phyloP scores from a whole-genome alignment of 371 early-diverging fungal species.

The Hamiltosporidium magnivora region DNA sequence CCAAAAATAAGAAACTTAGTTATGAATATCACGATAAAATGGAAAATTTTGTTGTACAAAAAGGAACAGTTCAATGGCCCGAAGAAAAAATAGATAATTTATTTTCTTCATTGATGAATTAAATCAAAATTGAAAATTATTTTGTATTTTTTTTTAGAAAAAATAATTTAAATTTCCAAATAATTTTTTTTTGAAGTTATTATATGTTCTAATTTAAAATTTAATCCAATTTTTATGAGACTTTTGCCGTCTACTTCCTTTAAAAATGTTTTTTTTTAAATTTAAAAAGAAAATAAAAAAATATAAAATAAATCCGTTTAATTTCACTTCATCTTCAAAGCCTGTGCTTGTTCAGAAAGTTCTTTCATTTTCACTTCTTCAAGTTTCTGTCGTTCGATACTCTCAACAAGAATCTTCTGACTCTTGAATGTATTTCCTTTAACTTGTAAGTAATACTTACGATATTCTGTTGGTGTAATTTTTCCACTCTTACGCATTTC shows the following conservation, averaged over 20 bases:
- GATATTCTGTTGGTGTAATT: constrained; percentile 83
- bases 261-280: too few relatives aligned
- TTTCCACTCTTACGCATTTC: constrained; percentile 90
- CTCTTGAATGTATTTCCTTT: constrained; percentile 99
- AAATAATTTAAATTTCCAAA: not conserved
- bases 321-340: not conserved
- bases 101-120: too few relatives aligned
- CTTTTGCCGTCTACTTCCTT: too few relatives aligned
- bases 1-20: too few relatives aligned
- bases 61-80: too few relatives aligned
- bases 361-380: constrained; percentile 85
- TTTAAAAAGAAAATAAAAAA: too few relatives aligned
- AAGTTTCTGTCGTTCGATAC: constrained; percentile 97
- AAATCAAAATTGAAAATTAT: too few relatives aligned
- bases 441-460: constrained; percentile 82
- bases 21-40: too few relatives aligned
- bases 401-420: constrained; percentile 96
- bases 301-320: not conserved
- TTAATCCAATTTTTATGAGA: not conserved
- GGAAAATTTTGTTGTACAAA: too few relatives aligned
- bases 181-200: not conserved
- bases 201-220: not conserved
- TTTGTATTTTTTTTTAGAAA: too few relatives aligned
- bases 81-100: too few relatives aligned
- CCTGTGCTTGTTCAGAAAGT: constrained; percentile 49